Conservation (phyloP, 2,329 filamentous ascomycete genomes). For the Clathrospora elynae region DNA sequence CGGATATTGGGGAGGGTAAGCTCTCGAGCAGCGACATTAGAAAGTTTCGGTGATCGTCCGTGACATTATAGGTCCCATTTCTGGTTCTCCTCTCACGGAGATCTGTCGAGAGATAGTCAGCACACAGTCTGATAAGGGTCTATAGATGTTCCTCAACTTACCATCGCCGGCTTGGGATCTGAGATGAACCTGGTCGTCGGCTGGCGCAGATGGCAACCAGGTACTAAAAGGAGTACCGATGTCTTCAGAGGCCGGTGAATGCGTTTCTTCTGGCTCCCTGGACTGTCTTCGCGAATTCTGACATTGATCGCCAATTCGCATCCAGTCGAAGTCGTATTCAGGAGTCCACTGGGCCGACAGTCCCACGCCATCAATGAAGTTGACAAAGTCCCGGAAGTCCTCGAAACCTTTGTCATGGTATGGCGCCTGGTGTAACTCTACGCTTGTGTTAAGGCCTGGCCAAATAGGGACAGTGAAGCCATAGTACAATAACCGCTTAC, state of each 20-base stretch:
- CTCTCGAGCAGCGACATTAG: conserved; percentile 24
- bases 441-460: conserved; percentile 1
- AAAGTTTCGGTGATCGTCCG: conserved; percentile 34
- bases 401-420: conserved; percentile 36
- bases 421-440: conserved; percentile 12
- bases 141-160: conserved; percentile 4
- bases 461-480: neutral
- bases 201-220: conserved; percentile 38
- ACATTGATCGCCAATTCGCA: conserved; percentile 26
- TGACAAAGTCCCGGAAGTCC: conserved; percentile 41
- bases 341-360: conserved; percentile 40
- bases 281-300: conserved; percentile 27
- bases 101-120: conserved; percentile 15
- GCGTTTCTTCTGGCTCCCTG: conserved; percentile 19
- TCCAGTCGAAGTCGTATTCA: conserved; percentile 39
- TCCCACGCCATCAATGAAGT: conserved; percentile 43
- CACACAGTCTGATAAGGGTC: neutral
- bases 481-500: conserved; percentile 7
- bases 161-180: conserved; percentile 26
- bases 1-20: conserved; percentile 28
- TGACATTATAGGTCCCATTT: conserved; percentile 33
- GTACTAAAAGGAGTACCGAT: conserved; percentile 40
- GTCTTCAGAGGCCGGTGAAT: conserved; percentile 32
- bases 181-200: conserved; percentile 34
- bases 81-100: conserved; percentile 22